A percentile compares a stretch with the other conserved stretches of the same genome.
These are phyloP conservation scores for Platanus orientalis DNA, from an alignment of 164 flowering plant species.

Conservation along the genomic window DNA sequence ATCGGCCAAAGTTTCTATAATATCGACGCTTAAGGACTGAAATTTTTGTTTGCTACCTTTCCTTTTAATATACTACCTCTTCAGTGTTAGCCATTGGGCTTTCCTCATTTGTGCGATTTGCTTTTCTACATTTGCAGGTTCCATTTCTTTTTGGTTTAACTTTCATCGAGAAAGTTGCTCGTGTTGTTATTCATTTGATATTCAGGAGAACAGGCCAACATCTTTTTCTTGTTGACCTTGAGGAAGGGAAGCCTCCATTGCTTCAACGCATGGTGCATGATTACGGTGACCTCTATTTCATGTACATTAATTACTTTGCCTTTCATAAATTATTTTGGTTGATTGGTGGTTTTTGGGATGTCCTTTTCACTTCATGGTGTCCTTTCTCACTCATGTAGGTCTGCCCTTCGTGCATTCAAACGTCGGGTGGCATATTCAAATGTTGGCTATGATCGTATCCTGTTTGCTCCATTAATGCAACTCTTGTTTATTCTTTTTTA, in stretches of 20 bases:
- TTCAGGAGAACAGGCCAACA: constrained; percentile 90
- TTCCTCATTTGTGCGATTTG: neutral
- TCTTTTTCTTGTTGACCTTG: constrained; percentile 81
- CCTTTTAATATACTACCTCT: too few species aligned
- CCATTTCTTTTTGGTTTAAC: constrained; percentile 91
- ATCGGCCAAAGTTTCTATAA: too few species aligned
- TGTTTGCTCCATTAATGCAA: constrained; percentile 6
- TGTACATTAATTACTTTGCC: constrained; percentile 37
- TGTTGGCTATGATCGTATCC: constrained; percentile 96
- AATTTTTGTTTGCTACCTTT: too few species aligned
- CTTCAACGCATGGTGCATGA: constrained; percentile 82
- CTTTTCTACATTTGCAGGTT: constrained; percentile 46
- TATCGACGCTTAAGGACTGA: too few species aligned
- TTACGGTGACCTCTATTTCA: constrained; percentile 49
- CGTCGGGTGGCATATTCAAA: constrained; percentile 89
- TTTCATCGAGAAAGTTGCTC: constrained; percentile 67
- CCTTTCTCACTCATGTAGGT: constrained; percentile 44
- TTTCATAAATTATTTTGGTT: neutral
- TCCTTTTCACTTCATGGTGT: neutral
- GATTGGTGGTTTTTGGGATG: neutral
- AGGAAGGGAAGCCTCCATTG: constrained; percentile 77
- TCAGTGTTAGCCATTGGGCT: neutral
- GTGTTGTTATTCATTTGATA: constrained; percentile 66
- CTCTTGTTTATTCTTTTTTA: constrained; percentile 4
- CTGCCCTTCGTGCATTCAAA: constrained; percentile 67